A percentile compares a stretch with the other conserved stretches of the same genome.
phyloP scores from a whole-genome alignment of 352 stramenopile genomes.

The Blastocystis sp. region DNA sequence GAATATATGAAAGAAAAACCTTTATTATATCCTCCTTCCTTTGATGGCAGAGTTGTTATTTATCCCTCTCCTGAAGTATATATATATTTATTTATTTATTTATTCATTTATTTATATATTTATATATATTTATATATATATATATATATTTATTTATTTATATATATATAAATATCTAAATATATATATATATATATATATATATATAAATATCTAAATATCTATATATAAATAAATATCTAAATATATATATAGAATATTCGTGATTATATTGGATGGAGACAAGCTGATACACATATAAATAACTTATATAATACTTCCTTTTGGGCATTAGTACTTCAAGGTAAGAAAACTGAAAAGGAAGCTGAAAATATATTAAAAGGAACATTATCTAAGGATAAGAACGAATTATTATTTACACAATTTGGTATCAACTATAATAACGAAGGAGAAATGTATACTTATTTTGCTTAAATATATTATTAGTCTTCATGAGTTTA shows the following conservation, averaged over 20 bases:
- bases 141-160: neutral
- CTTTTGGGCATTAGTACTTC: slow-evolving; percentile 45
- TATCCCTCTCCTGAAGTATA: slow-evolving; percentile 41
- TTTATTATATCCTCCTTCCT: slow-evolving; percentile 42
- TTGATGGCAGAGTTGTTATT: slow-evolving; percentile 43
- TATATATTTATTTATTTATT: neutral
- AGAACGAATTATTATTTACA: slow-evolving; percentile 45
- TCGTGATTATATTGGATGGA: slow-evolving; percentile 45
- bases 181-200: too few species aligned
- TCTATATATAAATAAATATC: too few species aligned
- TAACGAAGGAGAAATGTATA: slow-evolving; percentile 41
- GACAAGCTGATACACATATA: slow-evolving; percentile 46
- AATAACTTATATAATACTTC: slow-evolving; percentile 47
- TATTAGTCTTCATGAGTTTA: slow-evolving; percentile 5
- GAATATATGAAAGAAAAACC: slow-evolving; percentile 36
- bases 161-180: too few species aligned
- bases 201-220: too few species aligned
- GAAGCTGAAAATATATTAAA: slow-evolving; percentile 40
- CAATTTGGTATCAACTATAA: slow-evolving; percentile 47
- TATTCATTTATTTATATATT: too few species aligned
- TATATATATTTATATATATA: too few species aligned
- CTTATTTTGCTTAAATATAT: slow-evolving; percentile 38
- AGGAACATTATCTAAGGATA: slow-evolving; percentile 43
- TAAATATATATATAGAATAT: slow-evolving; percentile 43
- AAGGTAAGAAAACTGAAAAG: slow-evolving; percentile 26